A percentile compares a stretch with the other conserved stretches of the same genome.
phyloP scores from a whole-genome alignment of 169 alveolate species.

The Plasmodium gaboni region DNA sequence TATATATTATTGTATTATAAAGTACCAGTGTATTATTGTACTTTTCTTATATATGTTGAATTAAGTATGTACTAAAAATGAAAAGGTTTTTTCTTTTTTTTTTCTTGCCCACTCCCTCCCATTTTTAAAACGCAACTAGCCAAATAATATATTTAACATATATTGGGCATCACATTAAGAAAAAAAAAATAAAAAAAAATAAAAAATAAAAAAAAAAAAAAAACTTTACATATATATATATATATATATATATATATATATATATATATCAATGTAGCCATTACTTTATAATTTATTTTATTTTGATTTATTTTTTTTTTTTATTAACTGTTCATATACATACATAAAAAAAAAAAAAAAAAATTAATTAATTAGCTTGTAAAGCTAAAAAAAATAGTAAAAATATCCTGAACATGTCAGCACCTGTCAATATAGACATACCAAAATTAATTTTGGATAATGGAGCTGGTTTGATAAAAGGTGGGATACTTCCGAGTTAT shows the following conservation, averaged over 20 bases:
- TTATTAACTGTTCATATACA: neutral
- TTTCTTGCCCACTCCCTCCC: no score
- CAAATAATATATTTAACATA: neutral
- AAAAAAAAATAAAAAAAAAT: no score
- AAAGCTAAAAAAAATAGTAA: slow-evolving; percentile 11
- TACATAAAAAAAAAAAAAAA: neutral
- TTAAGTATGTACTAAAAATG: no score
- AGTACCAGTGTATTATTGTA: no score
- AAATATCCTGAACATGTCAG: slow-evolving; percentile 73
- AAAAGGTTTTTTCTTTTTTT: no score
- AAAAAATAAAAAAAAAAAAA: no score
- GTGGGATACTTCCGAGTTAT: slow-evolving; percentile 83
- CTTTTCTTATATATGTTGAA: no score
- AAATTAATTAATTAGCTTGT: neutral
- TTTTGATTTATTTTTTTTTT: neutral
- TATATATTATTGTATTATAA: no score
- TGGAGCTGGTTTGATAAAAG: slow-evolving; percentile 90
- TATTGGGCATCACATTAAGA: neutral
- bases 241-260: no score
- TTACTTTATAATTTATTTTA: neutral
- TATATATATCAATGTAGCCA: neutral
- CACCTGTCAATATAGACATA: slow-evolving; percentile 82
- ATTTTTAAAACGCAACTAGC: neutral
- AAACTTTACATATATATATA: no score
- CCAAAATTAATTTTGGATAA: slow-evolving; percentile 89